Evolutionary conservation across 2,329 filamentous ascomycete species (phyloP).

Genomic region (Paecilomyces dactylethromorphus): DNA sequence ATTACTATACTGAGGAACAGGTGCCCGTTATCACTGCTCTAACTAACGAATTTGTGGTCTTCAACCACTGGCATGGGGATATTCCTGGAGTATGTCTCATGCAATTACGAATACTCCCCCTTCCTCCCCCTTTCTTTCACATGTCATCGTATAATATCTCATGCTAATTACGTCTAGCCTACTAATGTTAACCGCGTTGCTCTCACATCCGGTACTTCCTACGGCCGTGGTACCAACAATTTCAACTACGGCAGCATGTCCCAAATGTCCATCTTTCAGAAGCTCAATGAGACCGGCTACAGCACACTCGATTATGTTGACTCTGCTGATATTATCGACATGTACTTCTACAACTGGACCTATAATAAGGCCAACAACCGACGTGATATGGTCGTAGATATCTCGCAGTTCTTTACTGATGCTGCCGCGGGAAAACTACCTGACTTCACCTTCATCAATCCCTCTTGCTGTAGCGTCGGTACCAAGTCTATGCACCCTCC

Average conservation of each 20-base stretch:
- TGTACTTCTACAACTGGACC: constrained; percentile 42
- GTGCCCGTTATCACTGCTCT: constrained; percentile 36
- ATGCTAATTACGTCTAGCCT: too few relatives aligned
- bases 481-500: constrained; percentile 44
- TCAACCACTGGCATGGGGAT: constrained; percentile 38
- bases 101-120: not conserved
- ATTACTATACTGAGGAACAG: constrained; percentile 38
- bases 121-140: too few relatives aligned
- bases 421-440: constrained; percentile 39
- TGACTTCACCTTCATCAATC: constrained; percentile 44
- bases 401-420: constrained; percentile 40
- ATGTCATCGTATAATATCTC: too few relatives aligned
- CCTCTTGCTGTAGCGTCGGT: constrained; percentile 40
- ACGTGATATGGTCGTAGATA: constrained; percentile 29
- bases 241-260: constrained; percentile 28
- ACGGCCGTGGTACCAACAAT: constrained; percentile 34
- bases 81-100: constrained; percentile 25
- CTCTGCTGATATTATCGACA: too few relatives aligned
- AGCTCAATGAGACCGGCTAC: constrained; percentile 33
- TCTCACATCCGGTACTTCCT: constrained; percentile 34
- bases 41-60: constrained; percentile 39
- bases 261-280: constrained; percentile 34
- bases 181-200: constrained; percentile 32
- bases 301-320: constrained; percentile 39
- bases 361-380: constrained; percentile 25